phyloP scores from a whole-genome alignment of 768 basidiomycete genomes.

The Russula vinacea region DNA sequence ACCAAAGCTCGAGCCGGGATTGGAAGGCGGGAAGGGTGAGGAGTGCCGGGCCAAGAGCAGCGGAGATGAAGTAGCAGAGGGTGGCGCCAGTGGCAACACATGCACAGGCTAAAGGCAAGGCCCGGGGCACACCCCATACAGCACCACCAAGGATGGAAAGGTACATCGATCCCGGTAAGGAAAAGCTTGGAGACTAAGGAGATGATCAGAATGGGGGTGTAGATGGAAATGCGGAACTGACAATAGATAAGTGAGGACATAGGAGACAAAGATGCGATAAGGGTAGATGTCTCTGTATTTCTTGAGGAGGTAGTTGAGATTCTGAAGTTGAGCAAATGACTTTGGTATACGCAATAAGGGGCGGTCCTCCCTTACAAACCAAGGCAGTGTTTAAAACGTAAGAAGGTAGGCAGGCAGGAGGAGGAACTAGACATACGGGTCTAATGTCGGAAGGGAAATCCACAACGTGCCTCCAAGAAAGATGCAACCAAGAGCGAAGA shows the following conservation, averaged over 20 bases:
- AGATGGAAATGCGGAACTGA: constrained; percentile 43
- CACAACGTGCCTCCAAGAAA: constrained; percentile 77
- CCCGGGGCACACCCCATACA: constrained; percentile 85
- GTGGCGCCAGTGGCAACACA: constrained; percentile 90
- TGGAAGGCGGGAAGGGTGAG: constrained; percentile 85
- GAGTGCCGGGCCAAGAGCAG: constrained; percentile 88
- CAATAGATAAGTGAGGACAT: constrained; percentile 90
- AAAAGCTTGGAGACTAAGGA: constrained; percentile 90
- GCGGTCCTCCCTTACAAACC: constrained; percentile 62
- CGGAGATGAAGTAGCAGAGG: constrained; percentile 88
- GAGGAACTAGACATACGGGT: constrained; percentile 54
- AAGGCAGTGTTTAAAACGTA: not conserved
- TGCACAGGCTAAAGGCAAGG: constrained; percentile 85
- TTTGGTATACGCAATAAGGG: constrained; percentile 78
- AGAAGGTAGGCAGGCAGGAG: constrained; percentile 19
- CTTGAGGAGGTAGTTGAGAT: constrained; percentile 79
- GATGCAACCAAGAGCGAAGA: constrained; percentile 68
- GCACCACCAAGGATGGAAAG: constrained; percentile 95
- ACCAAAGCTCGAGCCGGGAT: constrained; percentile 77
- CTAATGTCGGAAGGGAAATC: constrained; percentile 73
- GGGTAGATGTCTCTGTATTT: constrained; percentile 92
- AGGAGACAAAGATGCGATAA: constrained; percentile 80
- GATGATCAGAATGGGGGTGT: constrained; percentile 16
- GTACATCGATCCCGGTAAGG: constrained; percentile 96
- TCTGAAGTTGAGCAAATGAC: constrained; percentile 82